phyloP scores from a whole-genome alignment of 2,329 filamentous ascomycete genomes.

The Beauveria medogensis region DNA sequence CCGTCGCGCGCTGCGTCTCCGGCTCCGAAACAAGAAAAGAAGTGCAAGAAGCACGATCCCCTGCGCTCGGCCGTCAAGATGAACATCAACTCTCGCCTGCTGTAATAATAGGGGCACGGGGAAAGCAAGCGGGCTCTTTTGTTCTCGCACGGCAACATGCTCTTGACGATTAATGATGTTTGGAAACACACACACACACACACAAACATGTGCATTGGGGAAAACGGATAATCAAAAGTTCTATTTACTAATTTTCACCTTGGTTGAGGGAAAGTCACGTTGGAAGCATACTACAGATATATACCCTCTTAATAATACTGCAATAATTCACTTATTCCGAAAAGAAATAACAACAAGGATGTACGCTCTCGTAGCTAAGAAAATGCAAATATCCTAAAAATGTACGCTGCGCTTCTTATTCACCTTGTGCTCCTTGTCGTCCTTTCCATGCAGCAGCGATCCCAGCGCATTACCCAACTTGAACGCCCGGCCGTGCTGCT shows the following conservation, averaged over 20 bases:
- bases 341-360: no score
- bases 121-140: no score
- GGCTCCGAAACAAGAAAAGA: neutral
- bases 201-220: neutral
- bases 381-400: neutral
- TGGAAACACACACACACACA: neutral
- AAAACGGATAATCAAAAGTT: neutral
- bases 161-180: constrained; percentile 2
- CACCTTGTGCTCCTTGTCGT: constrained; percentile 11
- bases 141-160: neutral
- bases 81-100: neutral
- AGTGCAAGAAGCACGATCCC: neutral
- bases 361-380: neutral
- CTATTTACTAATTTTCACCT: neutral
- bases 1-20: neutral
- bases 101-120: neutral
- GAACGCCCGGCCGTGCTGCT: constrained; percentile 8
- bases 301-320: neutral
- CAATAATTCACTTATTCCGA: neutral
- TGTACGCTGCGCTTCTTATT: constrained; percentile 12
- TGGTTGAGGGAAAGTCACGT: neutral
- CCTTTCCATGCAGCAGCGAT: constrained; percentile 4
- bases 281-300: neutral
- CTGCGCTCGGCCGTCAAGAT: constrained; percentile 3
- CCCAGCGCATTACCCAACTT: constrained; percentile 11